phyloP scores from a whole-genome alignment of 352 stramenopile species.

The Peronospora tabacina region DNA sequence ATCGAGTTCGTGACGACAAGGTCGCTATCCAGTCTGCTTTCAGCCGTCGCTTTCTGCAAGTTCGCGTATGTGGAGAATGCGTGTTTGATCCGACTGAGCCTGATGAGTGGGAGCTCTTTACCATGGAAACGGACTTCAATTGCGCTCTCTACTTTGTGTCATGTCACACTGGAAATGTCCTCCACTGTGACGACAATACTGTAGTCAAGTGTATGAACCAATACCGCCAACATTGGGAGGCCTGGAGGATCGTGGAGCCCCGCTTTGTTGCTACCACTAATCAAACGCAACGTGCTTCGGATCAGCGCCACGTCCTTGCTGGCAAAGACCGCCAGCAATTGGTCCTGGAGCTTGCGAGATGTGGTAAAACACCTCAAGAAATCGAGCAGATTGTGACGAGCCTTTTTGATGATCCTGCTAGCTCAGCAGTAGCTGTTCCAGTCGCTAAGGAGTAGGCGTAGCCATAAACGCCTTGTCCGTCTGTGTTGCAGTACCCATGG shows the following conservation, averaged over 20 bases:
- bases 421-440: constrained; percentile 9
- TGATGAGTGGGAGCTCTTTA: constrained; percentile 28
- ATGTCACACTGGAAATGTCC: constrained; percentile 22
- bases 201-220: constrained; percentile 21
- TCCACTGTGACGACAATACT: constrained; percentile 17
- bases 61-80: constrained; percentile 21
- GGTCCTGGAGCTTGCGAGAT: constrained; percentile 25
- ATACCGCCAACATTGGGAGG: constrained; percentile 16
- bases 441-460: constrained; percentile 12
- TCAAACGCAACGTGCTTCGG: not conserved
- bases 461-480: too few species aligned
- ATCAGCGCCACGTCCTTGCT: constrained; percentile 3
- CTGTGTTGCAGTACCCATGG: not conserved
- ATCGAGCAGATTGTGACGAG: constrained; percentile 26
- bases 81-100: constrained; percentile 25
- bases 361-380: constrained; percentile 20
- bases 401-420: constrained; percentile 18
- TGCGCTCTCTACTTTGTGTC: constrained; percentile 30
- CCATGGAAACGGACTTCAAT: constrained; percentile 25
- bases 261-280: not conserved
- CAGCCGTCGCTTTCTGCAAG: constrained; percentile 27
- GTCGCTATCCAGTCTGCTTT: constrained; percentile 23
- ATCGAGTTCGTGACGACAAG: constrained; percentile 25
- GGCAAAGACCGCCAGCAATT: constrained; percentile 17
- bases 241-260: constrained; percentile 25